Evolutionary conservation across 768 basidiomycete species (phyloP).

Genomic region (Glaciozyma antarctica): DNA sequence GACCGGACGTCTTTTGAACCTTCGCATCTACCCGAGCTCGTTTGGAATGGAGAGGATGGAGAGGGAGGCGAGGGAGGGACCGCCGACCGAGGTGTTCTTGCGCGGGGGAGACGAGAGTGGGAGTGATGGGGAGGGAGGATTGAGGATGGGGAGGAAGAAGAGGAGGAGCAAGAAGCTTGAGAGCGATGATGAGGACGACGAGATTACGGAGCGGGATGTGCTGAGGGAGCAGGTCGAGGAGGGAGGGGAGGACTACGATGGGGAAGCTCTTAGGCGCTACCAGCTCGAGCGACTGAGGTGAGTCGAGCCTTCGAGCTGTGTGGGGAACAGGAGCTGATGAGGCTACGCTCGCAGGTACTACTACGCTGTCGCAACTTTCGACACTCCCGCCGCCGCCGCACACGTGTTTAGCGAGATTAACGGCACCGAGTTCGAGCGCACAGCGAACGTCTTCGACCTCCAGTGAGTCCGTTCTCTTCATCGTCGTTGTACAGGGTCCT

Average conservation of each 20-base stretch:
- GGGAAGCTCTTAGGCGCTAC: slow-evolving; percentile 76
- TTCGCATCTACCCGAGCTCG: slow-evolving; percentile 82
- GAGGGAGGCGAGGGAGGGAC: slow-evolving; percentile 80
- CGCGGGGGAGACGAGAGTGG: slow-evolving; percentile 25
- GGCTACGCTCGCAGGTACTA: slow-evolving; percentile 58
- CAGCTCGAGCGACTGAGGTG: slow-evolving; percentile 87
- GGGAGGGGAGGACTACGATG: slow-evolving; percentile 63
- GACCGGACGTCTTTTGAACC: slow-evolving; percentile 61
- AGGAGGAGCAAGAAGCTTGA: background rate
- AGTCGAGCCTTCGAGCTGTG: background rate
- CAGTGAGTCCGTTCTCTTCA: slow-evolving; percentile 68
- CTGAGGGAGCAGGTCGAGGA: slow-evolving; percentile 38
- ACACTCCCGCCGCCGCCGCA: slow-evolving; percentile 61
- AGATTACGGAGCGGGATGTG: slow-evolving; percentile 35
- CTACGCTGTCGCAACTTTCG: slow-evolving; percentile 87
- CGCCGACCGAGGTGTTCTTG: slow-evolving; percentile 68
- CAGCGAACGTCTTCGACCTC: slow-evolving; percentile 89
- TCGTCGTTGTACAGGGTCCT: slow-evolving; percentile 49
- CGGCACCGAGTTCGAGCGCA: slow-evolving; percentile 89
- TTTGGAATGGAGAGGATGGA: slow-evolving; percentile 83
- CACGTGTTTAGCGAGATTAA: slow-evolving; percentile 79
- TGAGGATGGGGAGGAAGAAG: slow-evolving; percentile 7
- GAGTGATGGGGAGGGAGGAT: slow-evolving; percentile 28
- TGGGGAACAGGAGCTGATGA: background rate
- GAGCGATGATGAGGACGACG: slow-evolving; percentile 30